Conservation (phyloP, 495 filamentous ascomycete genomes). For the Aspergillus leporis region DNA sequence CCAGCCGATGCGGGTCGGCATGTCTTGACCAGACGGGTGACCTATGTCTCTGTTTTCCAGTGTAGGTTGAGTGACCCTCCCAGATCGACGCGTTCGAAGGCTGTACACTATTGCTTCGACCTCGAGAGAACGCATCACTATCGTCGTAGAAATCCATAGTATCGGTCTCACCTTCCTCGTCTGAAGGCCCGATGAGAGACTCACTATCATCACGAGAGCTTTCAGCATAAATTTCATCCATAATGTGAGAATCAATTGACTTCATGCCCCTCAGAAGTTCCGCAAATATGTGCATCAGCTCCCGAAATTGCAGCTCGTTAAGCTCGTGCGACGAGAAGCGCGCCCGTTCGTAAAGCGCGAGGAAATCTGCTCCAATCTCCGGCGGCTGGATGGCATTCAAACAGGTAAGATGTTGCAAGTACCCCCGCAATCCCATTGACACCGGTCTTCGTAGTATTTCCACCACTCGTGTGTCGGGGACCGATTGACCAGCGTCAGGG, state of each 20-base stretch:
- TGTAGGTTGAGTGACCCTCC: constrained; percentile 36
- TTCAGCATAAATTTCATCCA: constrained; percentile 41
- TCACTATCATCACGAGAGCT: constrained; percentile 37
- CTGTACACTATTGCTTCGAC: constrained; percentile 34
- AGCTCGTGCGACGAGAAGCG: constrained; percentile 69
- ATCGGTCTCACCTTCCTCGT: constrained; percentile 51
- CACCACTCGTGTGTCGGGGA: constrained; percentile 63
- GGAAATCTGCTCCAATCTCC: constrained; percentile 60
- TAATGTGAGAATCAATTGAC: constrained; percentile 51
- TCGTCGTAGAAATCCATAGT: constrained; percentile 31
- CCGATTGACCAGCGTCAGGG: constrained; percentile 21
- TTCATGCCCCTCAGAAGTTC: constrained; percentile 77
- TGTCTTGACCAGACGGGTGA: constrained; percentile 8
- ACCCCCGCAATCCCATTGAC: constrained; percentile 78
- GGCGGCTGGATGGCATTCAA: constrained; percentile 64
- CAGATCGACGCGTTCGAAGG: constrained; percentile 34
- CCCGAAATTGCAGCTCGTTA: constrained; percentile 69
- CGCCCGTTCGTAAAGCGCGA: constrained; percentile 76
- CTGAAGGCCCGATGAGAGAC: constrained; percentile 44
- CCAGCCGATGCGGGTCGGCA: constrained; percentile 2
- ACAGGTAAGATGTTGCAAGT: constrained; percentile 67
- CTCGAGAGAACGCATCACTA: constrained; percentile 20
- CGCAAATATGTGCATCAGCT: constrained; percentile 84
- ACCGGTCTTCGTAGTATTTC: constrained; percentile 68
- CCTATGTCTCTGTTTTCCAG: constrained; percentile 23